Conservation (phyloP, 2,329 filamentous ascomycete genomes). For the Exophiala viscosa region DNA sequence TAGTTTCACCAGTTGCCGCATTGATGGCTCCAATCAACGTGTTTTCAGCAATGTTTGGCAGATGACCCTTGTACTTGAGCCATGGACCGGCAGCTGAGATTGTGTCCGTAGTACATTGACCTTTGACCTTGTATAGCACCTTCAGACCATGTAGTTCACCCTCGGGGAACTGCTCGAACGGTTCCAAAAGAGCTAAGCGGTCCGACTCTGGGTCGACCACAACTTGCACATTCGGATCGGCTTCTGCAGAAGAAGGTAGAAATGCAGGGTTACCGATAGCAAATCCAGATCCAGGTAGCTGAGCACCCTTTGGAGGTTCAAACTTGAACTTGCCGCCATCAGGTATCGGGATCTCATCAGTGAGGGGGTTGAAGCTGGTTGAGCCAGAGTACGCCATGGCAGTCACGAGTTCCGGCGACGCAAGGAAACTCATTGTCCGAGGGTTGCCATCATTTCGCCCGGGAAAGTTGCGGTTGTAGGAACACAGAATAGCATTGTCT, state of each 20-base stretch:
- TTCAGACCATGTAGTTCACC: conserved; percentile 71
- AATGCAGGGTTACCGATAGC: conserved; percentile 72
- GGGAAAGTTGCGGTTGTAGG: conserved; percentile 98
- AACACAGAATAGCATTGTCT: conserved; percentile 89
- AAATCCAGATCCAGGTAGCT: conserved; percentile 69
- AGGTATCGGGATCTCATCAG: conserved; percentile 75
- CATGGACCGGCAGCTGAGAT: conserved; percentile 95
- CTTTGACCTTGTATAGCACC: conserved; percentile 92
- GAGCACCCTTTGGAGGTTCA: conserved; percentile 62
- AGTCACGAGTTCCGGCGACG: conserved; percentile 93
- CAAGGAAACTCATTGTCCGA: conserved; percentile 97
- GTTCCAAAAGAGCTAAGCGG: conserved; percentile 84
- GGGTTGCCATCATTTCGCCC: conserved; percentile 96
- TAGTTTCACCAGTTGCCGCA: conserved; percentile 86
- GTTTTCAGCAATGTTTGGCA: conserved; percentile 96
- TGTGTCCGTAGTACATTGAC: conserved; percentile 98
- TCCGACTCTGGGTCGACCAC: conserved; percentile 82
- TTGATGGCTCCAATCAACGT: conserved; percentile 94
- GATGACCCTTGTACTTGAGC: conserved; percentile 98
- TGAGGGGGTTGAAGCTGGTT: conserved; percentile 95
- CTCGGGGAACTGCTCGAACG: conserved; percentile 78
- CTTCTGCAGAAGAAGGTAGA: conserved; percentile 66
- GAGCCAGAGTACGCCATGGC: conserved; percentile 90
- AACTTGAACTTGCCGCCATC: conserved; percentile 83
- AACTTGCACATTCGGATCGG: conserved; percentile 68